Evolutionary conservation across 371 early-diverging fungal species (phyloP), one percentile per base, ranked within the genome.

Genomic region (Gilbertella persicaria): DNA sequence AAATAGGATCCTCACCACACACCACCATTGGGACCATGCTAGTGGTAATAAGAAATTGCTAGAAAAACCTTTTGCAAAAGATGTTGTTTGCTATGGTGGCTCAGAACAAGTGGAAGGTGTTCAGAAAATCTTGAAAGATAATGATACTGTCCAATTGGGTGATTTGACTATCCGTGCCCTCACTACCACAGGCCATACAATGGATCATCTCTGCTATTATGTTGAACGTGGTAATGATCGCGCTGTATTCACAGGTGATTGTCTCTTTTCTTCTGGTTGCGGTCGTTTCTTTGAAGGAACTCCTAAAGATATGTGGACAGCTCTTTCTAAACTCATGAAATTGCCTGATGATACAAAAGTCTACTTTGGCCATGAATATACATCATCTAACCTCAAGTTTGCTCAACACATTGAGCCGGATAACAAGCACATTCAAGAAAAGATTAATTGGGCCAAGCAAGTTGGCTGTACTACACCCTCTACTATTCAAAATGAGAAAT

Each of bases 251-350:
- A 66, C 71, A 9, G 71, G 71, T 8, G 64, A 63, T 21, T 67
- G 72, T 50, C 45, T 78, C 2, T 78, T 78, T 20, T 68, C 69
- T 6, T 68, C 69, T 5, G 93, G 94, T 1, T 95, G 96, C 58
- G 97, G 97, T 5, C 75, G 91, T 21, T 91, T 97, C 68, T 97
- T 97, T 69, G 97, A 97, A 68, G 97, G 96, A 21, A 86, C 87
- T 0, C 80, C 94, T 0, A 65, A 74, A 19, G 86, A 95, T 46
- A 95, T 97, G 96, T 72, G 88, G 70, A 67, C 76, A 25, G 87
- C 91, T 5, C 73, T 97, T 33, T 65, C 78, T 21, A 70, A 69
- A 0, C 73, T 83, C 20, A 69, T 92, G 13, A 87, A 71, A 0
- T 67, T 97, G 25, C 96, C 95, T 0, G 68, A 78, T 4, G 89